Evolutionary conservation across 345 rosid species (phyloP).

Genomic region (Brassica incana): DNA sequence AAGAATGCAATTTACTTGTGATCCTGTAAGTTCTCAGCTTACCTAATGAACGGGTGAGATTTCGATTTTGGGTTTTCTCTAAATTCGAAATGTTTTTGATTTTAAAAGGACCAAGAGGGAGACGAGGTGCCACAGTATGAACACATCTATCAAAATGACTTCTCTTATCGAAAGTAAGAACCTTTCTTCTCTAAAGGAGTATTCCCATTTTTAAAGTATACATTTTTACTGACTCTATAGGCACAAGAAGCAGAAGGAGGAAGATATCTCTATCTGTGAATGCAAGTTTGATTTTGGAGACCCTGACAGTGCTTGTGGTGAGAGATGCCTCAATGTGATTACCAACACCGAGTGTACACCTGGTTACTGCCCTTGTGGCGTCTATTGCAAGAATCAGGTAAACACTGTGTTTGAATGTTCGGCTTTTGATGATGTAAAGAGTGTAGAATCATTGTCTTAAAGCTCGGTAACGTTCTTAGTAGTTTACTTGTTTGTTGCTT

Average conservation of each 20-base stretch:
- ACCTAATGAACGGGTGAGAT: not conserved
- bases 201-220: too few species aligned
- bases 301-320: constrained; percentile 84
- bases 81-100: not conserved
- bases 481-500: constrained; percentile 18
- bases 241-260: constrained; percentile 91
- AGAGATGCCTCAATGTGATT: constrained; percentile 78
- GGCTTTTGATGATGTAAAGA: not conserved
- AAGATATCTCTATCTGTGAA: constrained; percentile 83
- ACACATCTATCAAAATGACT: constrained; percentile 71
- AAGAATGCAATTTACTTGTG: constrained; percentile 39
- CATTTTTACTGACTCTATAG: constrained; percentile 15
- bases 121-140: constrained; percentile 55
- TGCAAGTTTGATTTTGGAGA: constrained; percentile 70
- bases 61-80: constrained; percentile 4
- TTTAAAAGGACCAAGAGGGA: constrained; percentile 51
- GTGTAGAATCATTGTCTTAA: not conserved
- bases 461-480: not conserved
- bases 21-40: constrained; percentile 35
- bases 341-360: constrained; percentile 94
- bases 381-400: constrained; percentile 86
- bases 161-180: constrained; percentile 64
- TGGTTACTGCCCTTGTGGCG: constrained; percentile 73
- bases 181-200: not conserved
- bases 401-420: not conserved